A percentile compares a stretch with the other conserved stretches of the same genome.
Conservation (phyloP, 371 early-diverging fungal species). For the Encephalitozoon cuniculi region DNA sequence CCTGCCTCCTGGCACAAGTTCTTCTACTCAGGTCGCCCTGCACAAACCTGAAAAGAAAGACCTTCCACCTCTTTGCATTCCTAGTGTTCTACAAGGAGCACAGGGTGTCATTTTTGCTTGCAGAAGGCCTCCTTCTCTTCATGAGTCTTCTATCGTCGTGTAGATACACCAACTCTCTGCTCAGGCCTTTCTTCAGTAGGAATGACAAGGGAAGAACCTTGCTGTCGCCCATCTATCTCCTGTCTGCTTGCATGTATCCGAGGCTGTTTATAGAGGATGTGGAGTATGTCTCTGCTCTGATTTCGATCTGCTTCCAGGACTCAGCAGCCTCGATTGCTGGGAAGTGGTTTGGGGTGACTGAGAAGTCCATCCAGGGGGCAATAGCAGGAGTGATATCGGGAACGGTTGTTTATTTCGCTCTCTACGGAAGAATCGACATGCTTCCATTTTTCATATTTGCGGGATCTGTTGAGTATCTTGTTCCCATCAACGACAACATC, state of each 20-base stretch:
- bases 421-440: neutral
- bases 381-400: conserved; percentile 1
- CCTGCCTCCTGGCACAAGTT: neutral
- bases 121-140: conserved; percentile 10
- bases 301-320: conserved; percentile 33
- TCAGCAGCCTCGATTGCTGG: conserved; percentile 30
- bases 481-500: conserved; percentile 36
- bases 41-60: conserved; percentile 28
- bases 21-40: neutral
- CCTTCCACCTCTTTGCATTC: conserved; percentile 31
- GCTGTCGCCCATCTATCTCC: conserved; percentile 22
- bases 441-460: conserved; percentile 20
- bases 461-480: conserved; percentile 23
- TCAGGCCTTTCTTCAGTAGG: conserved; percentile 4
- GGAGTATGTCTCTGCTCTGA: conserved; percentile 16
- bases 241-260: conserved; percentile 9
- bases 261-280: conserved; percentile 6
- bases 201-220: conserved; percentile 4
- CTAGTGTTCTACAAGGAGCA: conserved; percentile 13
- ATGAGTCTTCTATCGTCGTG: neutral
- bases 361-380: conserved; percentile 19
- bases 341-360: neutral
- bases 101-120: neutral
- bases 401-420: conserved; percentile 3
- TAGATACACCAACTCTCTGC: neutral